These are phyloP conservation scores for Entomortierella beljakovae DNA, from an alignment of 192 early-diverging fungal genomes.

Conservation along the genomic window DNA sequence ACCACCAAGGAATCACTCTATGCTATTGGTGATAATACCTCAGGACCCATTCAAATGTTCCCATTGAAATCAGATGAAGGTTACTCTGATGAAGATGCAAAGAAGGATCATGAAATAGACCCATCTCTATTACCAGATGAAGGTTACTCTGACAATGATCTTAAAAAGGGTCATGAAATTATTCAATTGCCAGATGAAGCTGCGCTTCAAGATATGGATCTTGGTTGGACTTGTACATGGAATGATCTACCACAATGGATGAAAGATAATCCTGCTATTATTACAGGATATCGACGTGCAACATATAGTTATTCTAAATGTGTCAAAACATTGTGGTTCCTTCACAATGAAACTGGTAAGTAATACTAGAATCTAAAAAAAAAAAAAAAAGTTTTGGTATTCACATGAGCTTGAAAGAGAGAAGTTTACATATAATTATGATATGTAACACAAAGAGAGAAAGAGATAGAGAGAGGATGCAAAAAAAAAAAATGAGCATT, in stretches of 20 bases:
- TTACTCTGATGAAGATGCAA: not conserved
- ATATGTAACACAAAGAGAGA: no score
- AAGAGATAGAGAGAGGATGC: no score
- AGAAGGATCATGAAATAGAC: conserved; percentile 14
- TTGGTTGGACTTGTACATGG: conserved; percentile 31
- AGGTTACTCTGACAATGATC: not conserved
- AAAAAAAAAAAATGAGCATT: no score
- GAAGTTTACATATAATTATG: no score
- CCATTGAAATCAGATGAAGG: conserved; percentile 6
- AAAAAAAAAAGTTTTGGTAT: no score
- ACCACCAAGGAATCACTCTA: conserved; percentile 4
- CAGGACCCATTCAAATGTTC: conserved; percentile 16
- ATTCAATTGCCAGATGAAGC: conserved; percentile 4
- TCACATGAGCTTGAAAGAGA: no score
- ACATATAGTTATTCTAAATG: conserved; percentile 36
- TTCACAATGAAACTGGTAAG: conserved; percentile 53
- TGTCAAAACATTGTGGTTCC: conserved; percentile 20
- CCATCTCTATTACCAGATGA: not conserved
- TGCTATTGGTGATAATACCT: not conserved
- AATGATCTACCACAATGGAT: conserved; percentile 47
- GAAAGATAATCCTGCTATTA: conserved; percentile 43
- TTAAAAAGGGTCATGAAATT: not conserved
- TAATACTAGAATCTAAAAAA: no score
- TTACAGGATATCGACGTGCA: conserved; percentile 40
- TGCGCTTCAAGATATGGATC: not conserved